Evolutionary conservation across 2,329 filamentous ascomycete genomes (phyloP).

Genomic region (Aspergillus puulaauensis): DNA sequence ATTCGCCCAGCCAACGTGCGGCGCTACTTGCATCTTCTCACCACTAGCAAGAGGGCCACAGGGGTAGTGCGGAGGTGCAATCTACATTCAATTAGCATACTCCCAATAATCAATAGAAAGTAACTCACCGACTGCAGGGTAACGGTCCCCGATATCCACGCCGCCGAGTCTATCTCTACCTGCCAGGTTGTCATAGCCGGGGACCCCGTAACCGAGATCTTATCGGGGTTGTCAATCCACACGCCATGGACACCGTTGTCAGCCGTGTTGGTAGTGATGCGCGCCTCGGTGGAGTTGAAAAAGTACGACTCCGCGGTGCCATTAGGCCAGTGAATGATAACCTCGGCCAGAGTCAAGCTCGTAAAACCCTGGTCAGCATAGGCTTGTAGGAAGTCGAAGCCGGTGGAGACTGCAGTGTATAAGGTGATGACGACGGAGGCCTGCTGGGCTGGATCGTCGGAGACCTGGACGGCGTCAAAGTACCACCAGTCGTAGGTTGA

Average conservation of each 20-base stretch:
- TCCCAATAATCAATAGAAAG: too few relatives aligned
- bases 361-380: background rate
- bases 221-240: constrained; percentile 9
- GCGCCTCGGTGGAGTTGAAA: background rate
- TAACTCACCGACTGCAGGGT: background rate
- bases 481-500: constrained; percentile 43
- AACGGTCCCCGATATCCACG: background rate
- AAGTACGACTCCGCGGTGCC: background rate
- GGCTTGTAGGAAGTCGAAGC: constrained; percentile 26
- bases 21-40: background rate
- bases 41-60: background rate
- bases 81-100: background rate
- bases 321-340: background rate
- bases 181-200: constrained; percentile 15
- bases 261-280: constrained; percentile 20
- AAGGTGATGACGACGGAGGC: constrained; percentile 34
- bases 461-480: constrained; percentile 28
- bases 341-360: background rate
- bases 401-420: constrained; percentile 27
- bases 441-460: constrained; percentile 22
- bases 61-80: constrained; percentile 4
- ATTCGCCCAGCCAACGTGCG: constrained; percentile 38
- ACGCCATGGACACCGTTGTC: constrained; percentile 8
- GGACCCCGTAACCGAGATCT: constrained; percentile 20
- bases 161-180: background rate